Percentiles rank a stretch among this genome's conserved stretches.
phyloP scores from a whole-genome alignment of 2,329 filamentous ascomycete genomes.

The Pseudogymnoascus sp. region DNA sequence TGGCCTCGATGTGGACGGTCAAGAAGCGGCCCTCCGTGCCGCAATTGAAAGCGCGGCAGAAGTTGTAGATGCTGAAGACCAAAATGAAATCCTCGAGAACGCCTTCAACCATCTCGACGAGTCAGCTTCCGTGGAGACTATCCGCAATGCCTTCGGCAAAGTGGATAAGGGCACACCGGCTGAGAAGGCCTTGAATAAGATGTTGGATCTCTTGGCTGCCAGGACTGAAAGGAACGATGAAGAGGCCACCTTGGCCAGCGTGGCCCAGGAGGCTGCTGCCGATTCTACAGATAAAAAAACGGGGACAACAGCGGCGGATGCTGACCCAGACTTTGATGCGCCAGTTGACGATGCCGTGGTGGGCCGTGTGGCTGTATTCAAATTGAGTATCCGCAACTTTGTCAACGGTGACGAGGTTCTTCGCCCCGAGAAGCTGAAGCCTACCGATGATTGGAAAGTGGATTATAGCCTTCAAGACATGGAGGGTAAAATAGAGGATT shows the following conservation, averaged over 20 bases:
- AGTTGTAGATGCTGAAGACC: conserved; percentile 13
- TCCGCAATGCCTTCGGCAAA: not conserved
- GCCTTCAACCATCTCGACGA: not conserved
- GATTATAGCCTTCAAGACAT: conserved; percentile 70
- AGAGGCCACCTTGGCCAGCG: not conserved
- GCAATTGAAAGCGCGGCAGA: conserved; percentile 23
- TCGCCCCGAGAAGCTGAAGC: conserved; percentile 47
- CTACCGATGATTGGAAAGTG: conserved; percentile 57
- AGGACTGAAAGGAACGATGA: not conserved
- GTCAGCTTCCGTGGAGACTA: not conserved
- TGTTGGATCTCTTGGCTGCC: not conserved
- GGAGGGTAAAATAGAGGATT: conserved; percentile 26
- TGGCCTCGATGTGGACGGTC: conserved; percentile 37
- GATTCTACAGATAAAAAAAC: conserved; percentile 6
- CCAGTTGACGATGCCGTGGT: not conserved
- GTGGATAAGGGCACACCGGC: not conserved
- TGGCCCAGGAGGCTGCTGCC: not conserved
- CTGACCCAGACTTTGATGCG: not conserved
- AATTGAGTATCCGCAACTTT: conserved; percentile 61
- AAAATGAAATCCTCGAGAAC: conserved; percentile 6
- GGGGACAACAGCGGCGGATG: not conserved
- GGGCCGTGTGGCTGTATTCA: not conserved
- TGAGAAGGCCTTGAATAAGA: not conserved
- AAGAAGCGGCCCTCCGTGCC: conserved; percentile 23
- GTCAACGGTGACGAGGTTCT: conserved; percentile 58